Conservation (phyloP, 257 asterid species). For the Primulina eburnea region DNA sequence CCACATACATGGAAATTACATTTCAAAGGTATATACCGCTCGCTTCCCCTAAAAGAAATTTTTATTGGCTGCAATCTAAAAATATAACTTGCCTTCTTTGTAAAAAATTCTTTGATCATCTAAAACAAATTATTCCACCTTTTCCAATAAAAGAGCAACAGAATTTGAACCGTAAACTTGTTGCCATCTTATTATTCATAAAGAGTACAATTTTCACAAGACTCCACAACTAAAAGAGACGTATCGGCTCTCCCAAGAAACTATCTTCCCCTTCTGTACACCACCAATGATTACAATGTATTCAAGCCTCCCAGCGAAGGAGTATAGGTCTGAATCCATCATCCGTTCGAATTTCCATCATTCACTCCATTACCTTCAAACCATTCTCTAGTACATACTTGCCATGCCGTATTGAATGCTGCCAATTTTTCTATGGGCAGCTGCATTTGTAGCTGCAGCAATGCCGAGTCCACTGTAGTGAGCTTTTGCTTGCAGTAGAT, state of each 20-base stretch:
- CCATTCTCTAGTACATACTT: constrained; percentile 20
- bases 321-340: background rate
- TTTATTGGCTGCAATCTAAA: background rate
- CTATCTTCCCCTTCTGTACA: background rate
- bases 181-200: background rate
- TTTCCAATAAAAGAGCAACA: background rate
- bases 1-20: too few species aligned
- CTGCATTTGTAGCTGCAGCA: constrained; percentile 34
- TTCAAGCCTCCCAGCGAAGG: background rate
- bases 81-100: background rate
- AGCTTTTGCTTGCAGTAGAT: constrained; percentile 59
- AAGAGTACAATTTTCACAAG: background rate
- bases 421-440: constrained; percentile 40
- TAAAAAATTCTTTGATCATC: background rate
- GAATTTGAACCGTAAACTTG: background rate
- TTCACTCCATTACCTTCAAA: background rate
- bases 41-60: background rate
- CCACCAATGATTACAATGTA: background rate
- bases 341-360: background rate
- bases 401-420: constrained; percentile 35
- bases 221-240: background rate
- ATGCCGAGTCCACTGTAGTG: constrained; percentile 56
- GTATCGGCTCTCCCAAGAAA: background rate
- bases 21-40: too few species aligned
- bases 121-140: background rate